phyloP scores from a whole-genome alignment of 495 filamentous ascomycete genomes.

The Podospora sp. region DNA sequence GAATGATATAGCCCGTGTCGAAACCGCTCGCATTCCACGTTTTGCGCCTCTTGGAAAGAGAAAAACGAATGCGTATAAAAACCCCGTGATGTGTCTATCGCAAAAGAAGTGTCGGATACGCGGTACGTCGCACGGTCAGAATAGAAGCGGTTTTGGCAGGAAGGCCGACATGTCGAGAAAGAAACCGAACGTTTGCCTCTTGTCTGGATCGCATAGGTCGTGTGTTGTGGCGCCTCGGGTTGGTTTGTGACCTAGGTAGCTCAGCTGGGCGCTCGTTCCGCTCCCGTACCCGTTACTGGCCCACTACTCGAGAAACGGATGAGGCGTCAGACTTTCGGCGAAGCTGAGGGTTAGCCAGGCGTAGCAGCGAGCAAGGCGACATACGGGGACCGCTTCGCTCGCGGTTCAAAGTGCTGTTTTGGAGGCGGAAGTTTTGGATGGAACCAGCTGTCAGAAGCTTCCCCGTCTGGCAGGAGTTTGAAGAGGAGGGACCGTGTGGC shows the following conservation, averaged over 20 bases:
- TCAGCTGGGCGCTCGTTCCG: neutral
- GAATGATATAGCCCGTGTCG: constrained; percentile 14
- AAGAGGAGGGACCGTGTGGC: constrained; percentile 23
- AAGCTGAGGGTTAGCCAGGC: constrained; percentile 1
- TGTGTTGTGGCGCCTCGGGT: neutral
- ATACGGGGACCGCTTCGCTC: neutral
- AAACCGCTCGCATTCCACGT: constrained; percentile 19
- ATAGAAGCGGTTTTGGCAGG: constrained; percentile 14
- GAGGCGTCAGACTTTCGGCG: constrained; percentile 9
- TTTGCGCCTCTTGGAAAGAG: neutral
- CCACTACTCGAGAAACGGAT: neutral
- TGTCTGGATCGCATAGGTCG: constrained; percentile 15
- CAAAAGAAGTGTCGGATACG: too few relatives aligned
- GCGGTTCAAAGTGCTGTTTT: neutral
- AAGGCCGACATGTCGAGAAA: constrained; percentile 23
- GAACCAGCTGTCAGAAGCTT: constrained; percentile 15
- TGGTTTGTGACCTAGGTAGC: neutral
- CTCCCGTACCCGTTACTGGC: neutral
- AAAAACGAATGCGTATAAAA: constrained; percentile 4
- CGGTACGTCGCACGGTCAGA: constrained; percentile 8
- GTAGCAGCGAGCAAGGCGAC: neutral
- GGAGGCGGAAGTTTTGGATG: constrained; percentile 9
- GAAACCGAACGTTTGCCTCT: constrained; percentile 8
- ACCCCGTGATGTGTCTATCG: constrained; percentile 3
- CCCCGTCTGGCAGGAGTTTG: constrained; percentile 1